Evolutionary conservation across 2,329 filamentous ascomycete genomes (phyloP), one percentile per base, ranked within the genome.

Genomic region (Microthyrium microscopicum): DNA sequence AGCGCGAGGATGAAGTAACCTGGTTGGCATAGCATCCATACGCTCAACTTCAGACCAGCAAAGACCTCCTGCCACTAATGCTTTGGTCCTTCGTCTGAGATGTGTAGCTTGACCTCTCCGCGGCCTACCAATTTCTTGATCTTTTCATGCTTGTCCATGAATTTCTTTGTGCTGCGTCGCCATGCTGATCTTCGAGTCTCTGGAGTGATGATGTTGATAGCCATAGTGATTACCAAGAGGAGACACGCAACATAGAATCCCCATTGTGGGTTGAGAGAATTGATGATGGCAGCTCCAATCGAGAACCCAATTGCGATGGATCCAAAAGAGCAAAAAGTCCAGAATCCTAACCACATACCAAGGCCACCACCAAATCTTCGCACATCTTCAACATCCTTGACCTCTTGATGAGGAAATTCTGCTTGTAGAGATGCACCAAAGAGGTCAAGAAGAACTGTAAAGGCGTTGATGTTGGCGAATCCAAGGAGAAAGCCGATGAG

Each of bases 41-140:
- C 50, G 30, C 68, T 73, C 28, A 87, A 60, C 13, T 70, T 58
- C 15, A 79, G 46, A 7, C 78, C 80, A 28, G 80, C 77, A 51
- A 71, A 71, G 16, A 82, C 66, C 49, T 85, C 79, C 50, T 85
- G 68, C 30, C 72, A 75, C 77, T 77, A 84, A 69, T 77, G 82
- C 43, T 60, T 71, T 0, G 79, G 80, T 0, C 77, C 77, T 31
- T 71, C 74, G 34, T 76, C 69, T 34, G 70, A 66, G 39, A 81
- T 67, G 48, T 84, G 77, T 60, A 85, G 70, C 60, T 75, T 84
- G 44, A 83, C 62, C 49, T 85, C 79, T 2, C 80, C 79, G 27
- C 75, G 65, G 19, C 73, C 74, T 9, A 84, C 59, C 35, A 73
- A 61, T 26, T 42, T 62, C 49, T 44, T 64, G 60, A 21, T 15